Evolutionary conservation across 345 rosid genomes (phyloP), one percentile per base, ranked within the genome.

Genomic region (Physaria fendleri): DNA sequence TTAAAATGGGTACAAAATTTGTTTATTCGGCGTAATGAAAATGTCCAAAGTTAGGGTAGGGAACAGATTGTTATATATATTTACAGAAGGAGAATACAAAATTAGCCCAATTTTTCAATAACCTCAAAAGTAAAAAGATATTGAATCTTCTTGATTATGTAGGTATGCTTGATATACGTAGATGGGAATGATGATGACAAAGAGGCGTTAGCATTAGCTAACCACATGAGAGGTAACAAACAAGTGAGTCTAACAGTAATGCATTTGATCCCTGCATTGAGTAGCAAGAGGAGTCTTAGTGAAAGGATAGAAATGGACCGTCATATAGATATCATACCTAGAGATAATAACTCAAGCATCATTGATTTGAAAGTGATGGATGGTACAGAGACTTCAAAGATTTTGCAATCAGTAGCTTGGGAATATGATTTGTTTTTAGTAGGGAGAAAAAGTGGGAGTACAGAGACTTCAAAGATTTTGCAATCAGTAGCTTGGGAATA

Each of bases 111-210:
- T n/a, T n/a, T n/a, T n/a, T n/a, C n/a, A n/a, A n/a, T n/a, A n/a
- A n/a, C n/a, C n/a, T n/a, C n/a, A n/a, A n/a, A n/a, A n/a, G n/a
- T n/a, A n/a, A n/a, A 25, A 25, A 29, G 2, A 47, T 52, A 18
- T 39, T 16, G 23, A 27, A 15, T 16, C 5, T 16, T 49, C 2
- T 29, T 15, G 23, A 6, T 21, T 25, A 8, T 44, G 43, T 34
- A 66, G 57, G 34, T 74, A 3, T 54, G 70, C 18, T 29, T 82
- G 76, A 25, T 88, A 16, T 81, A 75, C 69, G 62, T 71, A 1
- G 90, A 90, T 0, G 90, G 90, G 0, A 57, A 33, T 6, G 96
- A 85, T 6, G 96, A 85, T n/a, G 86, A 83, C 39, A 51, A 77
- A 6, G 96, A 83, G 46, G 83, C 86, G 4, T 42, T 83, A 2